These are phyloP conservation scores for Selaginella moellendorffii DNA, from an alignment of 75 land plant genomes.

Conservation along the genomic window DNA sequence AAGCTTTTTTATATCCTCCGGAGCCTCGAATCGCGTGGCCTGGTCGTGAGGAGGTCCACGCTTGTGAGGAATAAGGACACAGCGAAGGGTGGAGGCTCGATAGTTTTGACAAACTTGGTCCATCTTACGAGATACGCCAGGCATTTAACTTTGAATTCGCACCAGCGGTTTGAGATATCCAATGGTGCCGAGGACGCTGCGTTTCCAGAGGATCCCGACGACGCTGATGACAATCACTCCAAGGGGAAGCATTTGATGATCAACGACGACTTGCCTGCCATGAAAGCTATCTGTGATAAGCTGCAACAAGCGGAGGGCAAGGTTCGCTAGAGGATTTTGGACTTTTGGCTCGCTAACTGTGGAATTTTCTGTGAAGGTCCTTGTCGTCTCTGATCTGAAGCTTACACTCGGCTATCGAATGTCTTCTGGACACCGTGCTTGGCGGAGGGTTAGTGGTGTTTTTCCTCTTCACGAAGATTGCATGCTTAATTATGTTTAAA, in stretches of 20 bases:
- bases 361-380: slow-evolving; percentile 35
- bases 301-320: slow-evolving; percentile 60
- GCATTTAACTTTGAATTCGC: slow-evolving; percentile 41
- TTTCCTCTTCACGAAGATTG: neutral
- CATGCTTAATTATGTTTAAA: neutral
- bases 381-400: slow-evolving; percentile 84
- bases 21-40: slow-evolving; percentile 54
- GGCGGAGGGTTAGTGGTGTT: slow-evolving; percentile 76
- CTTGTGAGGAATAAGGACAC: slow-evolving; percentile 36
- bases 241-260: slow-evolving; percentile 21
- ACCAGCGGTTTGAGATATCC: slow-evolving; percentile 69
- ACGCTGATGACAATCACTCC: neutral
- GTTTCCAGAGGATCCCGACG: slow-evolving; percentile 19
- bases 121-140: slow-evolving; percentile 78
- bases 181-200: slow-evolving; percentile 14
- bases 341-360: neutral
- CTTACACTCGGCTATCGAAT: slow-evolving; percentile 46
- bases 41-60: slow-evolving; percentile 62
- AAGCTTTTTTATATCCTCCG: slow-evolving; percentile 63
- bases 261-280: slow-evolving; percentile 72
- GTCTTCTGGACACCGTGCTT: slow-evolving; percentile 51
- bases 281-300: slow-evolving; percentile 70
- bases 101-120: slow-evolving; percentile 57
- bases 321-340: slow-evolving; percentile 21
- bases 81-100: slow-evolving; percentile 18